These are phyloP conservation scores for Mollisia scopiformis DNA, from an alignment of 2,329 filamentous ascomycete genomes.

Conservation along the genomic window DNA sequence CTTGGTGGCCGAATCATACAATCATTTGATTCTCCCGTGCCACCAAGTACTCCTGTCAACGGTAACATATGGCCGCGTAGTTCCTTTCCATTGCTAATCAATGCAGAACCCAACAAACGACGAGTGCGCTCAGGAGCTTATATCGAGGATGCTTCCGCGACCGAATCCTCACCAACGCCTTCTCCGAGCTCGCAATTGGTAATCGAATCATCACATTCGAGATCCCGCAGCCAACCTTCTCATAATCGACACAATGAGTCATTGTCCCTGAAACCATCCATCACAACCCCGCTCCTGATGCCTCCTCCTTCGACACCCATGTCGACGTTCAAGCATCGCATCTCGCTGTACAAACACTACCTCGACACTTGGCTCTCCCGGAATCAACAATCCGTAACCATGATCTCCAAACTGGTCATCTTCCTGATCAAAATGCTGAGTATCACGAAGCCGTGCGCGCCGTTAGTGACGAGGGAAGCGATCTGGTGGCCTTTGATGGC, in stretches of 20 bases:
- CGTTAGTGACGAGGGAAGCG: constrained; percentile 66
- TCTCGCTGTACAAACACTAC: constrained; percentile 40
- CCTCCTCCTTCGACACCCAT: constrained; percentile 41
- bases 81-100: constrained; percentile 1
- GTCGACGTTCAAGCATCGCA: constrained; percentile 32
- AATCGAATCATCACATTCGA: constrained; percentile 18
- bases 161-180: constrained; percentile 23
- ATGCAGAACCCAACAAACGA: constrained; percentile 30
- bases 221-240: background rate
- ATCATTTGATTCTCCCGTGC: constrained; percentile 35
- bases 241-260: background rate
- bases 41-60: constrained; percentile 32
- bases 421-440: constrained; percentile 72
- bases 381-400: constrained; percentile 39
- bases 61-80: constrained; percentile 19
- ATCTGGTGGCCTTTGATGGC: constrained; percentile 69
- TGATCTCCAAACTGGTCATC: constrained; percentile 56
- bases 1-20: constrained; percentile 33
- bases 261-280: constrained; percentile 11
- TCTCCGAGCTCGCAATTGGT: constrained; percentile 22
- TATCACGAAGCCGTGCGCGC: constrained; percentile 70
- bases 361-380: constrained; percentile 34
- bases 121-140: constrained; percentile 32
- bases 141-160: constrained; percentile 31
- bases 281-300: constrained; percentile 43